Base-by-base conservation (phyloP, 176 grass and related monocot species). In the Phoenix roebelenii region DNA sequence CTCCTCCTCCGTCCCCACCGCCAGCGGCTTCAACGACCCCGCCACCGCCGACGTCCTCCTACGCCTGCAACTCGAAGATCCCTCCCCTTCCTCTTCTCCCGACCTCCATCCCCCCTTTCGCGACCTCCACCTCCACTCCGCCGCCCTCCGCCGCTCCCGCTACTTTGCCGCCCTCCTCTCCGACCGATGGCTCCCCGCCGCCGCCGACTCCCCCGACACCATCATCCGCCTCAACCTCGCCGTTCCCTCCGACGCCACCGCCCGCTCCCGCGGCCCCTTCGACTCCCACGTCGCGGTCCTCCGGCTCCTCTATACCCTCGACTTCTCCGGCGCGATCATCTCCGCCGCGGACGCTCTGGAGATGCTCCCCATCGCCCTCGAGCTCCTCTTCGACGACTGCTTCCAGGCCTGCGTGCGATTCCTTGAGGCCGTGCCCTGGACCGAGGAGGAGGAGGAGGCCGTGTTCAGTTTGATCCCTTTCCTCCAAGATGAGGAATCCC, bases 371-470 rank as follows among this genome's bases (percentile, higher is more conserved):
- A 60, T 90, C 19, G 82, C 87, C 10, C 72, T 76, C 16, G 75
- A 90, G 63, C 77, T 90, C 59, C 75, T 90, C 22, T 90, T 85
- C 71, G 82, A 85, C 68, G 82, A 77, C 35, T 44, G 35, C 35
- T 14, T 44, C 35, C 35, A 12, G 35, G 35, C 35, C 24, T 90
- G 87, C 65, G 52, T 85, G 35, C 87, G 82, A 17, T 85, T 82
- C 75, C 77, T 90, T 18, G 82, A 90, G 75, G 63, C 72, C 9
- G 82, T 90, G 7, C 87, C 82, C 1, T 90, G 87, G 87, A 85
- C 82, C 2, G 75, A 76, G 54, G 79, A 85, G 18, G 82, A 90
- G 35, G 35, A 44, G 54, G 72, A 67, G 5, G 64, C 57, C 29
- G 64, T 90, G 17, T 53, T 82, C n/a, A 51, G 76, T 16, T n/a